Conservation (phyloP, 805 yeast species). For the Barnettozyma sucrosica region DNA sequence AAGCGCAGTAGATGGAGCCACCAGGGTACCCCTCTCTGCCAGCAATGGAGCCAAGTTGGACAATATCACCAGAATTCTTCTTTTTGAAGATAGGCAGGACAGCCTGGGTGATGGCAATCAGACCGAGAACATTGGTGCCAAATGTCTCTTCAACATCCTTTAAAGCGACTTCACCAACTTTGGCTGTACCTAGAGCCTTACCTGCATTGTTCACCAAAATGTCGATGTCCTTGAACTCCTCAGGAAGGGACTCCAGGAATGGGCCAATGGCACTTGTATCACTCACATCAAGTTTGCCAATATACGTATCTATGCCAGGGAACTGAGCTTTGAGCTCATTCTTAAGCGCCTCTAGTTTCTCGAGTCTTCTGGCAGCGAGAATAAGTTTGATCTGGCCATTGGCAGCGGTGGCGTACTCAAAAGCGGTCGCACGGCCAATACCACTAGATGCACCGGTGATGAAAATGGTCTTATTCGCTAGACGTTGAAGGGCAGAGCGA, state of each 20-base stretch:
- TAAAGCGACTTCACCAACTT: conserved; percentile 61
- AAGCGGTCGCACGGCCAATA: conserved; percentile 88
- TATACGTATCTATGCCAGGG: conserved; percentile 40
- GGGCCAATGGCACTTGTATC: conserved; percentile 43
- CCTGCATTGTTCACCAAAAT: conserved; percentile 71
- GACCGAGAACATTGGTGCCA: conserved; percentile 81
- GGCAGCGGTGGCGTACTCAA: conserved; percentile 76
- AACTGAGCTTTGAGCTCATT: conserved; percentile 39
- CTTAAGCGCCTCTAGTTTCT: conserved; percentile 48
- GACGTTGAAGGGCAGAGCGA: conserved; percentile 67
- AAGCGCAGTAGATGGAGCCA: conserved; percentile 72
- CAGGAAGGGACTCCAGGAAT: conserved; percentile 50
- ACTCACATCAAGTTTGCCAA: conserved; percentile 52
- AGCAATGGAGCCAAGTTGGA: conserved; percentile 72
- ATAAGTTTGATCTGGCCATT: conserved; percentile 65
- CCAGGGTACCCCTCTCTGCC: conserved; percentile 78
- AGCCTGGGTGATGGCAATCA: conserved; percentile 78
- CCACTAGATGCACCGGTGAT: conserved; percentile 97
- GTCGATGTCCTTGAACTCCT: conserved; percentile 58
- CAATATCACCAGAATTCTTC: conserved; percentile 67
- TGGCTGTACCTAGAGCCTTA: conserved; percentile 73
- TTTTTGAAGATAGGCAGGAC: conserved; percentile 65
- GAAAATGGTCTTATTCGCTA: conserved; percentile 70
- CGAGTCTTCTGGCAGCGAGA: conserved; percentile 72
- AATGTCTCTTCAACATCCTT: conserved; percentile 71